These are phyloP conservation scores for Oehlia diaphana DNA, from an alignment of 192 early-diverging fungal species.

Conservation along the genomic window DNA sequence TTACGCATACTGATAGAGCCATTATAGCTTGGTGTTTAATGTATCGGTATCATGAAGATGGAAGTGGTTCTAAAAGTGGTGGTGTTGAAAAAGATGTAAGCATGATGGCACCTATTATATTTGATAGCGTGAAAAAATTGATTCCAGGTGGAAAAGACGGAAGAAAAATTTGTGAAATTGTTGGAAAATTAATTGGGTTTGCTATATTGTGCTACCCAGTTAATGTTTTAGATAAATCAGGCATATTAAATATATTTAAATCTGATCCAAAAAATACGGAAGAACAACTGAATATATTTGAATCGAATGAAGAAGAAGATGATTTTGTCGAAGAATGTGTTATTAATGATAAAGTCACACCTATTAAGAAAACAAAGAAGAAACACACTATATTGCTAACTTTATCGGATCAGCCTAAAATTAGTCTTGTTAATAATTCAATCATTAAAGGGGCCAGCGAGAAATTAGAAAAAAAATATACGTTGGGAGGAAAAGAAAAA, in stretches of 20 bases:
- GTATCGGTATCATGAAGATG: conserved; percentile 50
- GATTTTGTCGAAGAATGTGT: too few species aligned
- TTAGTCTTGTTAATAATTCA: neutral
- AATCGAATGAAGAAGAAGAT: neutral
- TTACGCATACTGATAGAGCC: conserved; percentile 52
- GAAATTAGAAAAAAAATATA: conserved; percentile 13
- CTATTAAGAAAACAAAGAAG: neutral
- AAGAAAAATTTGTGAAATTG: conserved; percentile 44
- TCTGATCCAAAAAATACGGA: neutral
- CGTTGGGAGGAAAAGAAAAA: neutral
- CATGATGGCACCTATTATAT: conserved; percentile 36
- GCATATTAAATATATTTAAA: neutral
- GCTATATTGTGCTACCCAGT: conserved; percentile 34
- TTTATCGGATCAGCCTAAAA: neutral
- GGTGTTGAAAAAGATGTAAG: conserved; percentile 5
- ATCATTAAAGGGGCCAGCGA: neutral
- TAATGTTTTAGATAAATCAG: neutral
- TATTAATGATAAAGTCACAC: neutral
- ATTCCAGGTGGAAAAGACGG: conserved; percentile 44
- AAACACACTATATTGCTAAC: neutral
- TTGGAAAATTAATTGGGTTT: conserved; percentile 45
- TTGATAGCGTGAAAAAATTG: conserved; percentile 41
- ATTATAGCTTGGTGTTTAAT: conserved; percentile 49
- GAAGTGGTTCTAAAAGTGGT: conserved; percentile 23
- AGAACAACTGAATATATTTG: neutral